Evolutionary conservation across 2,329 filamentous ascomycete genomes (phyloP).

Genomic region (Aspergillus costaricaensis): DNA sequence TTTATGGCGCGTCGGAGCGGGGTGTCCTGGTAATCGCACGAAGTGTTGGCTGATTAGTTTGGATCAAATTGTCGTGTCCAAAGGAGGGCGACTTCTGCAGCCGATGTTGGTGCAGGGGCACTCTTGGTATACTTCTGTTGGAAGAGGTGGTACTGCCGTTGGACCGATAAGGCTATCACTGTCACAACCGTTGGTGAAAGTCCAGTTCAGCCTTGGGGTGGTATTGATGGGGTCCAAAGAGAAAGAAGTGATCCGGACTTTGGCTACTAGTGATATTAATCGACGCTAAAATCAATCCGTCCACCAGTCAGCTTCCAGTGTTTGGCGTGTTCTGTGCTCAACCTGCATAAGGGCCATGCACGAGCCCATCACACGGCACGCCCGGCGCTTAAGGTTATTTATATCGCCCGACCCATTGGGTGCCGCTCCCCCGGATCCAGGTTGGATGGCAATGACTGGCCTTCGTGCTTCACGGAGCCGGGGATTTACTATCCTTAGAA

Average conservation of each 20-base stretch:
- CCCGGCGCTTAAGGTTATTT: conserved; percentile 21
- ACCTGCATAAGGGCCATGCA: conserved; percentile 7
- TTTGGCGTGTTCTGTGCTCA: neutral
- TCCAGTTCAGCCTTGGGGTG: neutral
- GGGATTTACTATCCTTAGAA: conserved; percentile 14
- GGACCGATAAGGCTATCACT: neutral
- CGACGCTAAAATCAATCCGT: neutral
- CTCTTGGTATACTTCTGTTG: neutral
- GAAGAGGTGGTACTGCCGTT: neutral
- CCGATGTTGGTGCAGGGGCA: neutral
- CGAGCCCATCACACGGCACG: conserved; percentile 1
- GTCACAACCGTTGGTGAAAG: neutral
- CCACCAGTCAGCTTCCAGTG: neutral
- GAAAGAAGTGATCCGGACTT: neutral
- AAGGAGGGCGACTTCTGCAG: neutral
- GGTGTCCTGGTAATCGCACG: neutral
- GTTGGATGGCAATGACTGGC: neutral
- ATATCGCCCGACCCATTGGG: conserved; percentile 13
- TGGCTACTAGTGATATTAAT: neutral
- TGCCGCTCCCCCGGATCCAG: conserved; percentile 12
- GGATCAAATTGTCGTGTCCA: no score
- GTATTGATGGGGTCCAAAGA: neutral
- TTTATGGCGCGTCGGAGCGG: neutral
- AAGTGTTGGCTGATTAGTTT: neutral
- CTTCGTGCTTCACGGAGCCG: neutral